Conservation (phyloP, 805 yeast genomes). For the Kluyveromyces siamensis region DNA sequence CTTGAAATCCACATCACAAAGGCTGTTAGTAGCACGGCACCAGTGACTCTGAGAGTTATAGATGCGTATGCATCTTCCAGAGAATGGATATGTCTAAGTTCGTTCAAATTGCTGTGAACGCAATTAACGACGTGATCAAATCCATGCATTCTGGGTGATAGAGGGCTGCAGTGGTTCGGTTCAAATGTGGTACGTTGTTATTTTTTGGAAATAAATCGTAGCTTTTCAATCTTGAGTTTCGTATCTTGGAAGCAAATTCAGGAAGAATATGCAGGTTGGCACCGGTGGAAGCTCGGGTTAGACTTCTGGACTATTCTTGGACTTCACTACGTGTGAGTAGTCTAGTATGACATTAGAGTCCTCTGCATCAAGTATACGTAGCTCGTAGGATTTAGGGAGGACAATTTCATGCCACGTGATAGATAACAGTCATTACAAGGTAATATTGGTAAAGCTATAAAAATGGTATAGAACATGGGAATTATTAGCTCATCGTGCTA, state of each 20-base stretch:
- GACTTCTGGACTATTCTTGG: too few species aligned
- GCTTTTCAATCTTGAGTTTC: background rate
- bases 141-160: background rate
- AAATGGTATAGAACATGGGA: too few species aligned
- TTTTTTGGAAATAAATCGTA: background rate
- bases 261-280: background rate
- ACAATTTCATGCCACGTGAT: too few species aligned
- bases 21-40: background rate
- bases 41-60: slow-evolving; percentile 1
- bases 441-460: too few species aligned
- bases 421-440: too few species aligned
- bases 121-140: background rate
- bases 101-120: background rate
- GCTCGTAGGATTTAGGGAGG: too few species aligned
- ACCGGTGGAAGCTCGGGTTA: too few species aligned
- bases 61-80: slow-evolving; percentile 3
- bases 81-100: background rate
- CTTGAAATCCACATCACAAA: background rate
- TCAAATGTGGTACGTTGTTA: background rate
- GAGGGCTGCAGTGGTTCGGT: background rate
- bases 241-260: background rate
- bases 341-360: too few species aligned
- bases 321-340: too few species aligned
- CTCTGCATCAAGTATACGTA: too few species aligned
- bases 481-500: too few species aligned